These are phyloP conservation scores for Aspergillus nomiae DNA, from an alignment of 2,329 filamentous ascomycete genomes.

Conservation along the genomic window DNA sequence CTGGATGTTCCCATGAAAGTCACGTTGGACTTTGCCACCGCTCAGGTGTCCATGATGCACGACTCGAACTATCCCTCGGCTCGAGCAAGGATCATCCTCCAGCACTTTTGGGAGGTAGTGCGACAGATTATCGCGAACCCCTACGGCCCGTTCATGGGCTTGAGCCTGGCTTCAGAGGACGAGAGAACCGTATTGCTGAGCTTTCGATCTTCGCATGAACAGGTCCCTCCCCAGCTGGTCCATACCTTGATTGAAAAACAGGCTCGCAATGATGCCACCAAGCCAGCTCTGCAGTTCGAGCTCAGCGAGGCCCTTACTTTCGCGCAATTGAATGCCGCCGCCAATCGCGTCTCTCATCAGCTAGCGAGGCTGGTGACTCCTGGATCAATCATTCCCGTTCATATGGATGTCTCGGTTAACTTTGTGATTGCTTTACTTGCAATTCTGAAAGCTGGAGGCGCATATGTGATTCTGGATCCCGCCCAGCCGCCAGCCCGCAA, in stretches of 20 bases:
- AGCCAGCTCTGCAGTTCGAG: slow-evolving; percentile 5
- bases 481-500: slow-evolving; percentile 12
- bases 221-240: background rate
- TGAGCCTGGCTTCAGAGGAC: too few relatives aligned
- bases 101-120: too few relatives aligned
- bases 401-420: slow-evolving; percentile 5
- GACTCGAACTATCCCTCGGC: too few relatives aligned
- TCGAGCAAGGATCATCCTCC: too few relatives aligned
- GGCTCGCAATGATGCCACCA: background rate
- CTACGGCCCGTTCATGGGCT: too few relatives aligned
- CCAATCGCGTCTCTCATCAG: slow-evolving; percentile 2
- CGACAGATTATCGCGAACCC: too few relatives aligned
- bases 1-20: too few relatives aligned
- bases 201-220: too few relatives aligned
- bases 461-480: slow-evolving; percentile 14
- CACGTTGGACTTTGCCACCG: too few relatives aligned
- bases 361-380: background rate
- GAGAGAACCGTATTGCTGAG: too few relatives aligned
- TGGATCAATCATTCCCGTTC: background rate
- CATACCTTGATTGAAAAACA: slow-evolving; percentile 3
- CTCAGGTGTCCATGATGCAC: too few relatives aligned
- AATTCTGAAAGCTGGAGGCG: slow-evolving; percentile 12
- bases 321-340: background rate
- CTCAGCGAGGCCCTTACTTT: background rate
- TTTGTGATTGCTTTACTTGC: slow-evolving; percentile 9